A percentile compares a stretch with the other conserved stretches of the same genome.
These are phyloP conservation scores for Cytospora mali DNA, from an alignment of 2,329 filamentous ascomycete species.

Conservation along the genomic window DNA sequence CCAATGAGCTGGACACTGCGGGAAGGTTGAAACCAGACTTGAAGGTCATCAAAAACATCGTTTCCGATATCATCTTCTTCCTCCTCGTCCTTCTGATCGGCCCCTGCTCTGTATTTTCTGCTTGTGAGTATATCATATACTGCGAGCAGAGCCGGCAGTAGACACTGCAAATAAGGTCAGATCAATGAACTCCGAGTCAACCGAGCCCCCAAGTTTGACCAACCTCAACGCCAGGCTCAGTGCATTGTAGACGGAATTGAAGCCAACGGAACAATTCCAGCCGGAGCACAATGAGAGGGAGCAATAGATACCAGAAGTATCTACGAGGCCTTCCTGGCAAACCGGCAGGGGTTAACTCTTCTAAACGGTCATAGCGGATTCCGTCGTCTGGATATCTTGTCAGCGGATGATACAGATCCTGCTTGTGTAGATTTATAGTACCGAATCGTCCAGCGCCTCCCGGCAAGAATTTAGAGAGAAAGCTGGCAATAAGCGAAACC, in stretches of 20 bases:
- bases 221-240: slow-evolving; percentile 53
- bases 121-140: slow-evolving; percentile 48
- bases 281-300: slow-evolving; percentile 49
- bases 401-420: background rate
- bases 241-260: slow-evolving; percentile 53
- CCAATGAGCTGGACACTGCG: slow-evolving; percentile 42
- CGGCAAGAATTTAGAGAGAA: slow-evolving; percentile 49
- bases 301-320: slow-evolving; percentile 48
- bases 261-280: slow-evolving; percentile 52
- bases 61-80: slow-evolving; percentile 50
- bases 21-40: slow-evolving; percentile 49
- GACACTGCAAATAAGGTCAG: slow-evolving; percentile 41
- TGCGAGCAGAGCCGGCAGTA: slow-evolving; percentile 49
- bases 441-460: slow-evolving; percentile 52
- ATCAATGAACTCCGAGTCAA: no score
- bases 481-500: slow-evolving; percentile 45
- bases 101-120: slow-evolving; percentile 33
- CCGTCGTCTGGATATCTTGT: slow-evolving; percentile 32
- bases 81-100: slow-evolving; percentile 41
- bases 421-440: slow-evolving; percentile 25
- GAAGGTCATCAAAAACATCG: slow-evolving; percentile 50
- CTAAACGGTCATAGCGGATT: slow-evolving; percentile 32
- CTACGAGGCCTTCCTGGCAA: slow-evolving; percentile 51
- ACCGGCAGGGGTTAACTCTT: slow-evolving; percentile 39
- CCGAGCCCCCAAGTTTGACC: slow-evolving; percentile 8